These are phyloP conservation scores for Trametes sp. DNA, from an alignment of 1,284 basidiomycete species.

Conservation along the genomic window DNA sequence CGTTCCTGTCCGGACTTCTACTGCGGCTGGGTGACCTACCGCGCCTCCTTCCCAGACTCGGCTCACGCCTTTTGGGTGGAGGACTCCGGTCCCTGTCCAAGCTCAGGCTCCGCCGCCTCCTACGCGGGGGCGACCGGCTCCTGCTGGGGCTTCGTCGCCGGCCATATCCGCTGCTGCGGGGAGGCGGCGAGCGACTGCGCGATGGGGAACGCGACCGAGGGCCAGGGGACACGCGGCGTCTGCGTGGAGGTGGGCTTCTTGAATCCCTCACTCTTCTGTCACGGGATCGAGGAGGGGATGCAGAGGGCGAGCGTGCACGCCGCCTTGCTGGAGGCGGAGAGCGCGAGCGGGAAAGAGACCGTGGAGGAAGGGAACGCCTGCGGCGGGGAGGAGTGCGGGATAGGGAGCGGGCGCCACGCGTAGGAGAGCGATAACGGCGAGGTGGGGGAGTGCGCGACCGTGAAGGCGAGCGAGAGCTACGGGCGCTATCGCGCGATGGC, in stretches of 20 bases:
- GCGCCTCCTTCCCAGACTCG: slow-evolving; percentile 5
- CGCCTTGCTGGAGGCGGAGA: slow-evolving; percentile 54
- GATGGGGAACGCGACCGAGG: slow-evolving; percentile 43
- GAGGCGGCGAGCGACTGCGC: slow-evolving; percentile 38
- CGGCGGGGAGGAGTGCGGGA: slow-evolving; percentile 38
- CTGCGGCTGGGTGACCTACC: slow-evolving; percentile 26
- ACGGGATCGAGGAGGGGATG: slow-evolving; percentile 49
- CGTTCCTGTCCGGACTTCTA: slow-evolving; percentile 34
- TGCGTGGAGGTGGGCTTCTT: slow-evolving; percentile 64
- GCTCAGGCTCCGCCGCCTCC: slow-evolving; percentile 44
- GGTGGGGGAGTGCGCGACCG: slow-evolving; percentile 32
- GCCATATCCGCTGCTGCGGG: slow-evolving; percentile 30
- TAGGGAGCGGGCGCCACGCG: slow-evolving; percentile 30
- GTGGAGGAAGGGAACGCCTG: slow-evolving; percentile 33
- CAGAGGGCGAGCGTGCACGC: slow-evolving; percentile 56
- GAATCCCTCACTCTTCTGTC: slow-evolving; percentile 51
- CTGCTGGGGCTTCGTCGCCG: slow-evolving; percentile 37
- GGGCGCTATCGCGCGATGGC: slow-evolving; percentile 40
- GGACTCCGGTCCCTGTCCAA: slow-evolving; percentile 27
- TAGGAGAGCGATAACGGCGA: slow-evolving; percentile 35
- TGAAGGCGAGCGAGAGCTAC: slow-evolving; percentile 34
- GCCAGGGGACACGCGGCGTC: slow-evolving; percentile 53
- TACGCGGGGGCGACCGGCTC: slow-evolving; percentile 47
- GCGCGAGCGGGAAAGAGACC: slow-evolving; percentile 38
- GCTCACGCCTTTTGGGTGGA: slow-evolving; percentile 29